Conservation (phyloP, 306 rosid genomes). For the Acacia melanoxylon region DNA sequence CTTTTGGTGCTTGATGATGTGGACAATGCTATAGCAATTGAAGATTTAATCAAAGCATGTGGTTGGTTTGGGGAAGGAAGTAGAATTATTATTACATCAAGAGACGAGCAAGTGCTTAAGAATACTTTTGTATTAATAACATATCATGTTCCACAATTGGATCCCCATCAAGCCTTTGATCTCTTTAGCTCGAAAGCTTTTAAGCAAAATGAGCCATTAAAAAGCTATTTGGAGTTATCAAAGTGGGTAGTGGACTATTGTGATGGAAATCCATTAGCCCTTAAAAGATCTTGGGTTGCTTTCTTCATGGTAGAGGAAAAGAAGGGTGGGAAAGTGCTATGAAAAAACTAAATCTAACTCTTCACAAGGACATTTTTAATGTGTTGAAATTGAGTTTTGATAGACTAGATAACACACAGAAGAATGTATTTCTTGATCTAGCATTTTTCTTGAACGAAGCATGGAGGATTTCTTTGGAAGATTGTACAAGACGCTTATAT, state of each 20-base stretch:
- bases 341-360: not conserved
- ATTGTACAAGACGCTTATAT: not conserved
- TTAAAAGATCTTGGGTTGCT: conserved; percentile 10
- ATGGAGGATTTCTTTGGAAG: not conserved
- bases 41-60: no score
- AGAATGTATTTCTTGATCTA: not conserved
- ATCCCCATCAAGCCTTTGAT: not conserved
- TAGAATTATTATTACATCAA: conserved; percentile 21
- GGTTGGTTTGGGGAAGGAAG: conserved; percentile 1
- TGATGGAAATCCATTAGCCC: conserved; percentile 23
- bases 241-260: not conserved
- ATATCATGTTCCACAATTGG: not conserved
- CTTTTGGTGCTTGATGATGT: no score
- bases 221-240: not conserved
- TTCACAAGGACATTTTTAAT: not conserved
- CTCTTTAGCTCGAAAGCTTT: conserved; percentile 27
- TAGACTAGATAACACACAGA: not conserved
- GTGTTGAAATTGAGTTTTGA: conserved; percentile 17
- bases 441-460: not conserved
- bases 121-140: not conserved
- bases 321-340: conserved; percentile 9
- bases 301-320: not conserved
- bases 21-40: no score
- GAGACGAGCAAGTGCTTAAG: conserved; percentile 1
- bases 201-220: not conserved